Base-by-base conservation (phyloP, 805 yeast species). In the Diddensiella santjacobensis region DNA sequence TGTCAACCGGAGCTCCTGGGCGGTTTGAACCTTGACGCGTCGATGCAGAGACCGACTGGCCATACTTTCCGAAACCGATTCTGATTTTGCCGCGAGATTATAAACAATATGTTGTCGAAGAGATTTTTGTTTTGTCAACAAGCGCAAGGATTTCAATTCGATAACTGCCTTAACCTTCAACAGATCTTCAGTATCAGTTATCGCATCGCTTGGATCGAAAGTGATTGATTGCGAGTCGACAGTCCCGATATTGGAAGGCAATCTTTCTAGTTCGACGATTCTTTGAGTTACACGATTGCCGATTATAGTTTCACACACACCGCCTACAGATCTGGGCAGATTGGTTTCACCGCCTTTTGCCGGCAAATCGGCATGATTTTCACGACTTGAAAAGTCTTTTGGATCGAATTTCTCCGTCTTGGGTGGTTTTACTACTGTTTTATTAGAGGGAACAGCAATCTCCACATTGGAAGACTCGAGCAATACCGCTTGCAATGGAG, bases 11-110 rank as follows among this genome's bases (percentile, higher is more conserved):
- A 87, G 80, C 63, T 85, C 93, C 51, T 77, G 76, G 3, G 77
- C 60, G 42, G 76, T 74, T 36, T 81, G 68, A 40, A 72, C 71
- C 63, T 87, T 79, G 38, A 83, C 79, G 55, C 87, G 85, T 3
- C 97, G 90, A 50, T 88, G 75, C 59, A 87, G 84, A 61, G 88
- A 86, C 3, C 98, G 96, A 63, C 86, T 84, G 3, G 90, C 81
- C 20, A 93, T 81, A 26, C 63, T 58, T 38, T 55, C 56, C 22
- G 65, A 57, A 5, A 59, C 40, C 15, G 44, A 42, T 41, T 88
- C 71, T 51, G 81, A 77, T 59, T 86, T 83, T 57, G 87, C 88
- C 74, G 90, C 88, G 36, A 81, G 68, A 55, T 81, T 81, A 29
- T 84, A 80, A 26, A 89, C 69, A 1, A 91, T 65, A 52, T 83